Conservation (phyloP, 179 eudicot species). For the Patellifolia procumbens region DNA sequence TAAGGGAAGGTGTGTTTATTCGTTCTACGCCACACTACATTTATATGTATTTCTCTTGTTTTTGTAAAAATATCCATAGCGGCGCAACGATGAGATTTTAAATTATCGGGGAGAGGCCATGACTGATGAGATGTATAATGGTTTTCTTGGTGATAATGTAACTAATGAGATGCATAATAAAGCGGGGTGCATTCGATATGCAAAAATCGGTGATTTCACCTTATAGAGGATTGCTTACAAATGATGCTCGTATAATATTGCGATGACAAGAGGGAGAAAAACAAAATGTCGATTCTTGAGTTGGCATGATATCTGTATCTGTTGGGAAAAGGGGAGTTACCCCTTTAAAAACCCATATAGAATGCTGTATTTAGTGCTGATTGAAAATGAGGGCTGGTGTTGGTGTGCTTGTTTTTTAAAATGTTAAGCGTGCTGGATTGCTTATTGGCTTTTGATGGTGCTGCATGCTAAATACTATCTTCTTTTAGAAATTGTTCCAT, state of each 20-base stretch:
- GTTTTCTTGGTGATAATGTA: background rate
- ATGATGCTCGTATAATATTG: background rate
- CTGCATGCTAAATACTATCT: background rate
- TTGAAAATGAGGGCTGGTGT: background rate
- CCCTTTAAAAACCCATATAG: background rate
- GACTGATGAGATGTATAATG: background rate
- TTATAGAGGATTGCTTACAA: background rate
- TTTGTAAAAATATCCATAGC: background rate
- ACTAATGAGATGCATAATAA: background rate
- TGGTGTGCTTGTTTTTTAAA: background rate
- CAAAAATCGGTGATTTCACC: background rate
- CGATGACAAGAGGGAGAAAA: background rate
- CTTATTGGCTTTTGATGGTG: background rate
- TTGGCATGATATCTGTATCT: no score
- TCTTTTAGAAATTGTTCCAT: background rate
- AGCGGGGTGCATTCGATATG: background rate
- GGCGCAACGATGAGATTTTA: background rate
- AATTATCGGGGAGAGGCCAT: background rate
- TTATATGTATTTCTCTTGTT: background rate
- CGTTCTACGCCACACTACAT: background rate
- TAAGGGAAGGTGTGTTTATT: conserved; percentile 4
- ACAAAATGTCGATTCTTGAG: no score
- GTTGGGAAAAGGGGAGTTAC: no score
- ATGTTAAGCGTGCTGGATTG: background rate
- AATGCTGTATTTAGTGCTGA: background rate